phyloP scores from a whole-genome alignment of 768 basidiomycete genomes.

The Dentipellis fragilis region DNA sequence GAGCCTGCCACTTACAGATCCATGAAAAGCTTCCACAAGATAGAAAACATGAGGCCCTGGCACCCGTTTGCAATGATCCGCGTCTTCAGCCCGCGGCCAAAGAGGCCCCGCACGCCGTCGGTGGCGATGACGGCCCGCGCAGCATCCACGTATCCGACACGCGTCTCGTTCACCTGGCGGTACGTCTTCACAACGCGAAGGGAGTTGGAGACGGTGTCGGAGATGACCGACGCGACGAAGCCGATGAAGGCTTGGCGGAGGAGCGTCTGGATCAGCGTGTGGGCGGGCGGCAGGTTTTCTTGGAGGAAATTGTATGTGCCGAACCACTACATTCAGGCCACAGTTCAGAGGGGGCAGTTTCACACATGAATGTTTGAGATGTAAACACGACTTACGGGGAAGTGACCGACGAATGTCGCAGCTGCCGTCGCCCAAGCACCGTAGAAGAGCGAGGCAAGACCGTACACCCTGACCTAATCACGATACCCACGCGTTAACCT shows the following conservation, averaged over 20 bases:
- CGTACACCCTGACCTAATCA: slow-evolving; percentile 51
- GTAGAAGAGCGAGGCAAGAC: no score
- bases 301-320: slow-evolving; percentile 77
- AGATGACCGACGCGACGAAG: slow-evolving; percentile 75
- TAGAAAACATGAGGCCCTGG: slow-evolving; percentile 84
- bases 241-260: slow-evolving; percentile 83
- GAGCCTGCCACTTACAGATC: slow-evolving; percentile 55
- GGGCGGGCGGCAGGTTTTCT: slow-evolving; percentile 44
- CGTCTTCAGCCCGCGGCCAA: slow-evolving; percentile 86
- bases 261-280: slow-evolving; percentile 47
- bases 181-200: slow-evolving; percentile 93
- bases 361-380: no score
- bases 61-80: slow-evolving; percentile 83
- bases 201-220: slow-evolving; percentile 82
- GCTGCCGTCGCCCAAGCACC: slow-evolving; percentile 83
- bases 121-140: slow-evolving; percentile 63
- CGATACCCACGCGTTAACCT: not conserved
- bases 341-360: not conserved
- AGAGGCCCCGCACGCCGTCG: slow-evolving; percentile 70
- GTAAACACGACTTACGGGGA: slow-evolving; percentile 44
- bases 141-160: slow-evolving; percentile 71
- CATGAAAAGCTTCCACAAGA: slow-evolving; percentile 79
- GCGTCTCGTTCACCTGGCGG: slow-evolving; percentile 77
- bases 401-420: slow-evolving; percentile 90
- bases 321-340: slow-evolving; percentile 50